These are phyloP conservation scores for Nannochloropsis salina DNA, from an alignment of 108 stramenopile genomes.

Conservation along the genomic window DNA sequence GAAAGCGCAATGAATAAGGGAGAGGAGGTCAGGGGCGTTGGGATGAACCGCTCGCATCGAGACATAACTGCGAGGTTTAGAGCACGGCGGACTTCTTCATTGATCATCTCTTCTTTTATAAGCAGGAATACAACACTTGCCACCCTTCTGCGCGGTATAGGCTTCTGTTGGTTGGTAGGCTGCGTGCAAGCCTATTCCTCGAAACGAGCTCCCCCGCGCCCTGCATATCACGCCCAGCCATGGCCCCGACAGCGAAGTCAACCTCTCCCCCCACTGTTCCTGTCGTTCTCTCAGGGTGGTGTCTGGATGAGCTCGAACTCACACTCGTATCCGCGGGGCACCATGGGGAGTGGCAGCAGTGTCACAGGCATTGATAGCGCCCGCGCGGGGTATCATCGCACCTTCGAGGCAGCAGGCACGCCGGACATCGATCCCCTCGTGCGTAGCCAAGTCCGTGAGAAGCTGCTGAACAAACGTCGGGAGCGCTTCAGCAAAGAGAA, in stretches of 20 bases:
- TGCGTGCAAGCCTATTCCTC: not conserved
- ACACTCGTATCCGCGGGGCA: not conserved
- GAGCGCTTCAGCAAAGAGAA: not conserved
- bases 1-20: too few relatives aligned
- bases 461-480: not conserved
- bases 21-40: too few relatives aligned
- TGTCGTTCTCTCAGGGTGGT: too few relatives aligned
- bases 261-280: too few relatives aligned
- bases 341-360: not conserved
- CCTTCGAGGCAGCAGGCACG: not conserved
- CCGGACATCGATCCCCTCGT: not conserved
- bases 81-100: too few relatives aligned
- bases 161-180: not conserved
- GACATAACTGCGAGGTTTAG: too few relatives aligned
- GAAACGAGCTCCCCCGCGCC: not conserved
- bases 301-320: too few relatives aligned
- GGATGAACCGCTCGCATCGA: too few relatives aligned
- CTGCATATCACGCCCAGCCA: not conserved
- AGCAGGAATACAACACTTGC: too few relatives aligned
- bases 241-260: too few relatives aligned
- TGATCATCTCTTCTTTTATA: too few relatives aligned
- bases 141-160: not conserved
- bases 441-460: slow-evolving; percentile 3
- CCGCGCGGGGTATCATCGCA: not conserved
- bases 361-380: not conserved